Evolutionary conservation across 2,329 filamentous ascomycete species (phyloP), one percentile per base, ranked within the genome.

Genomic region (Karstenula rhodostoma): DNA sequence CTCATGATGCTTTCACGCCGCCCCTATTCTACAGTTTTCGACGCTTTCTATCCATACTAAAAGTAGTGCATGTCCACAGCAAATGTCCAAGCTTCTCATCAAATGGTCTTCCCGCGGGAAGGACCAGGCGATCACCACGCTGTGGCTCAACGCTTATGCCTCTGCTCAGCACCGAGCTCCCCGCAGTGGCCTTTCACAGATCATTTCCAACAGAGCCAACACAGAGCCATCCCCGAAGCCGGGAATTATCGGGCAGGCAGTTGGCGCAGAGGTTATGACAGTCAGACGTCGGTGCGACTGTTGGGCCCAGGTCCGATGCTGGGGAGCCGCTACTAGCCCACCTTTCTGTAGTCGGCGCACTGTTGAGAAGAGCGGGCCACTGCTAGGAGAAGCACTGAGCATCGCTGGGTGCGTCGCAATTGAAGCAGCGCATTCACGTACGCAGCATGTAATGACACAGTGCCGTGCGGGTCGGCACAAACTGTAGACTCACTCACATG

Each of bases 241-340:
- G 35, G 52, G 29, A 22, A 46, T 46, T 17, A 35, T 42, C 49
- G 49, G 42, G 23, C 37, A n/a, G 32, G 51, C 13, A 44, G 19
- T 17, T 33, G 17, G 35, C 35, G 22, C 29, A 25, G 32, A 19
- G 10, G n/a, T 27, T 32, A 46, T 22, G 52, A 12, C 23, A 7
- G 52, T 13, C 27, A 49, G 15, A 25, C 13, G 37, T 13, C 4
- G 52, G 19, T 17, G 12, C 35, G 35, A 17, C 52, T 55, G 52
- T 55, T 47, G 40, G 25, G 29, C 23, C 23, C 19, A 17, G 15
- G 47, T n/a, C 25, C 29, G 29, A 25, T 23, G 9, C 27, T 35
- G 52, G 42, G 42, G 52, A 55, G 52, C 52, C 29, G 51, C 40
- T 15, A 40, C 42, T 46, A 44, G 29, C 40, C 52, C 52, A 55